phyloP scores from a whole-genome alignment of 2,329 filamentous ascomycete species.

The Fusarium miscanthi region DNA sequence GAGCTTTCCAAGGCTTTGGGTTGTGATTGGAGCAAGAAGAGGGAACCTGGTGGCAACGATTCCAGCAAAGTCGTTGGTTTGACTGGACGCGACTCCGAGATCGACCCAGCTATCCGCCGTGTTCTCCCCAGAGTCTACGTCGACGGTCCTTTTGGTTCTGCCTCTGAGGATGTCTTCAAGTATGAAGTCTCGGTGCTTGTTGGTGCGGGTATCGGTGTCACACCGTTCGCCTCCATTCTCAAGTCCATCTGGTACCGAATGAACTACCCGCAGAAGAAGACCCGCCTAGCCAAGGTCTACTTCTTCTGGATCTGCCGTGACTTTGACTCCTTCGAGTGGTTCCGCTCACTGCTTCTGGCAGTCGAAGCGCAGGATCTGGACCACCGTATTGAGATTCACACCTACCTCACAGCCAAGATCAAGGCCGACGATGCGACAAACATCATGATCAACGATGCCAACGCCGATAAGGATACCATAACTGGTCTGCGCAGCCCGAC shows the following conservation, averaged over 20 bases:
- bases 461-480: slow-evolving; percentile 85
- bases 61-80: slow-evolving; percentile 77
- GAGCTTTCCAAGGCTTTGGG: slow-evolving; percentile 76
- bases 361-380: slow-evolving; percentile 89
- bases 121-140: slow-evolving; percentile 84
- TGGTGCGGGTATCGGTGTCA: slow-evolving; percentile 85
- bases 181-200: slow-evolving; percentile 84
- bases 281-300: slow-evolving; percentile 84
- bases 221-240: slow-evolving; percentile 86
- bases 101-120: slow-evolving; percentile 77
- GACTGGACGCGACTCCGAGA: slow-evolving; percentile 65
- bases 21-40: slow-evolving; percentile 73
- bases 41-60: slow-evolving; percentile 43
- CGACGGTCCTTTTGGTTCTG: slow-evolving; percentile 86
- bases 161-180: slow-evolving; percentile 90
- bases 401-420: slow-evolving; percentile 88
- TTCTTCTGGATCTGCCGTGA: slow-evolving; percentile 94
- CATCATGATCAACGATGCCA: slow-evolving; percentile 92
- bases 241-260: slow-evolving; percentile 95
- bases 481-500: slow-evolving; percentile 84
- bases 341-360: slow-evolving; percentile 82
- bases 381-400: slow-evolving; percentile 88
- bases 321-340: slow-evolving; percentile 91
- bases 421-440: slow-evolving; percentile 87
- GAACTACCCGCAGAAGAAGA: slow-evolving; percentile 86